Evolutionary conservation across 78 protist genomes (phyloP).

Genomic region (Cavenderia fasciculata): DNA sequence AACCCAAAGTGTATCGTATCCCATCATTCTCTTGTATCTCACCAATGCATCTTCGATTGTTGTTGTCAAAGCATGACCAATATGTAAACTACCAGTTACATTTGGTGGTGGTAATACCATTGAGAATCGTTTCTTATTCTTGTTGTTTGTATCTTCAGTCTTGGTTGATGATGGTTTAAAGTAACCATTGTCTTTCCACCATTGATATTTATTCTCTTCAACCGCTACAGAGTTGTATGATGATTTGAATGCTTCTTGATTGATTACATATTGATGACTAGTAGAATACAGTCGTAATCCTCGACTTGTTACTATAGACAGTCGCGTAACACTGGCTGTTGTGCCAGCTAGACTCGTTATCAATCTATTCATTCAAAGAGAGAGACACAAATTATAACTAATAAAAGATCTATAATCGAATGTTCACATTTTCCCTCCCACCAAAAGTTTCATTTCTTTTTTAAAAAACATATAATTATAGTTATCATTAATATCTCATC

Average conservation of each 20-base stretch:
- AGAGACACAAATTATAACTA: not conserved
- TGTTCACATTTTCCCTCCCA: too few relatives aligned
- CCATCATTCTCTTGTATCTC: constrained; percentile 89
- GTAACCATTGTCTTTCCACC: constrained; percentile 68
- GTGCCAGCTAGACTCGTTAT: not conserved
- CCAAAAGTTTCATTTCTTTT: too few relatives aligned
- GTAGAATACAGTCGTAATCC: too few relatives aligned
- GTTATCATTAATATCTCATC: too few relatives aligned
- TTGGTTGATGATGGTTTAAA: constrained; percentile 31
- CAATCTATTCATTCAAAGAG: not conserved
- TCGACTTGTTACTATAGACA: too few relatives aligned
- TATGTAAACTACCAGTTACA: constrained; percentile 97
- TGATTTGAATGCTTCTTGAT: constrained; percentile 31
- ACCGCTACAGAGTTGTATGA: constrained; percentile 50
- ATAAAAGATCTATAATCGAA: too few relatives aligned
- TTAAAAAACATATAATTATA: too few relatives aligned
- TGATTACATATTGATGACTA: not conserved
- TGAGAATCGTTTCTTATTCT: constrained; percentile 39
- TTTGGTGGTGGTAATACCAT: constrained; percentile 98
- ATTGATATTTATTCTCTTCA: constrained; percentile 49
- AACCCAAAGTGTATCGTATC: constrained; percentile 88
- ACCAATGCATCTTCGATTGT: constrained; percentile 86
- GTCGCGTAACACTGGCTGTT: too few relatives aligned
- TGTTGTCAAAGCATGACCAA: constrained; percentile 97
- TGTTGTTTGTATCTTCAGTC: not conserved